phyloP scores from a whole-genome alignment of 208 protist species.

The Acanthamoeba castellanii region DNA sequence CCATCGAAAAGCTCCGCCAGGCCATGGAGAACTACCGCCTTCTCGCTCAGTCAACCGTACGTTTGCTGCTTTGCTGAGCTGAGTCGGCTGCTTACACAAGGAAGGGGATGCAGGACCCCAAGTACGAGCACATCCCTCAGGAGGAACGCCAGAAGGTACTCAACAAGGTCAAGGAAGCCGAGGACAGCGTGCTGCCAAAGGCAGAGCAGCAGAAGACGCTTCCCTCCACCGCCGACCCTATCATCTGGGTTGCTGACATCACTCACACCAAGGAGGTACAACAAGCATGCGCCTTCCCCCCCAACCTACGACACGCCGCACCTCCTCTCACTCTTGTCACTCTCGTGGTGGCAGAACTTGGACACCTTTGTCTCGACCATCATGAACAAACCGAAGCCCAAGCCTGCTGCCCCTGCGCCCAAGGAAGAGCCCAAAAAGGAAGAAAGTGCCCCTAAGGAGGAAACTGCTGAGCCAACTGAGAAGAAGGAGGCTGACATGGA shows the following conservation, averaged over 20 bases:
- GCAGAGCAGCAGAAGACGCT: conserved; percentile 36
- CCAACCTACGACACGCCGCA: neutral
- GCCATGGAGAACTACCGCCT: neutral
- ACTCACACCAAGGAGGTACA: conserved; percentile 11
- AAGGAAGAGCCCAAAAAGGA: conserved; percentile 52
- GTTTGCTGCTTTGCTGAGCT: neutral
- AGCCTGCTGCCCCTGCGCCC: conserved; percentile 52
- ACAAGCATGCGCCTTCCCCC: neutral
- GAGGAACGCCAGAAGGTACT: conserved; percentile 62
- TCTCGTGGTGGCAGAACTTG: conserved; percentile 4
- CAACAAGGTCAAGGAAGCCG: neutral
- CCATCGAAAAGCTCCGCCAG: neutral
- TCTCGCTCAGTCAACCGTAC: neutral
- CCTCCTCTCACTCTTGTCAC: neutral
- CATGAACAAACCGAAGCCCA: conserved; percentile 82
- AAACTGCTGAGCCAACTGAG: neutral
- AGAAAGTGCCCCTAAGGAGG: neutral
- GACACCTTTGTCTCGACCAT: conserved; percentile 44
- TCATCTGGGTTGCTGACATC: conserved; percentile 63
- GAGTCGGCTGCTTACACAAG: neutral
- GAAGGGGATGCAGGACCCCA: conserved; percentile 37
- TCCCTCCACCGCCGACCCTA: conserved; percentile 1
- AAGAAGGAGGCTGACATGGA: conserved; percentile 35
- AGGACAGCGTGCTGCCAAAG: neutral
- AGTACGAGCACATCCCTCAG: conserved; percentile 54